These are phyloP conservation scores for Alliaria petiolata DNA, from an alignment of 345 rosid species.

Conservation along the genomic window DNA sequence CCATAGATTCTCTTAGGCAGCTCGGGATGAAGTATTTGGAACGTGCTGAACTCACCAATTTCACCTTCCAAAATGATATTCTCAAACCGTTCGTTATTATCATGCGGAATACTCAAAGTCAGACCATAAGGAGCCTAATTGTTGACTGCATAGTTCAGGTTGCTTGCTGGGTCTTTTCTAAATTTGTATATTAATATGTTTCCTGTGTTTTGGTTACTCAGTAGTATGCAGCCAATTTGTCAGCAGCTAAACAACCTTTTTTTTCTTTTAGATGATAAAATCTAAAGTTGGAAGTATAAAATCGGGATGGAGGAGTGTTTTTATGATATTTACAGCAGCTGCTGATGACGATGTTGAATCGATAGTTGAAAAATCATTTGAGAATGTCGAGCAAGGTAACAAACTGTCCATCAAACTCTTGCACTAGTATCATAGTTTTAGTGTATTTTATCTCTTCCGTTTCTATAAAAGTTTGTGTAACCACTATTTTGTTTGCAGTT, in stretches of 20 bases:
- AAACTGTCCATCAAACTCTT: constrained; percentile 3
- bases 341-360: constrained; percentile 85
- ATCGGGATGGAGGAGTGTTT: constrained; percentile 94
- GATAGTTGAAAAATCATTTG: constrained; percentile 88
- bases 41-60: constrained; percentile 85
- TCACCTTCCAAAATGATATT: constrained; percentile 93
- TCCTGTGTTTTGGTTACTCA: constrained; percentile 1
- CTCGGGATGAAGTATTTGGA: constrained; percentile 91
- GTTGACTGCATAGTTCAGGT: constrained; percentile 96
- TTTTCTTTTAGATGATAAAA: constrained; percentile 72
- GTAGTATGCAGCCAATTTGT: constrained; percentile 2
- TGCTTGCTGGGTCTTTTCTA: constrained; percentile 6
- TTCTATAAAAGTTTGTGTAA: constrained; percentile 30
- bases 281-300: constrained; percentile 91
- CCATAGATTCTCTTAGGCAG: constrained; percentile 94
- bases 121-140: constrained; percentile 73
- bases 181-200: background rate
- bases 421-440: background rate
- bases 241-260: constrained; percentile 20
- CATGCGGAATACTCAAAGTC: constrained; percentile 80
- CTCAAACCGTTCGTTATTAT: constrained; percentile 90
- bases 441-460: constrained; percentile 14
- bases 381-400: constrained; percentile 90
- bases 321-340: constrained; percentile 90
- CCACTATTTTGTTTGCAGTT: constrained; percentile 57